Evolutionary conservation across 768 basidiomycete species (phyloP).

Genomic region (Pulveroboletus ravenelii): DNA sequence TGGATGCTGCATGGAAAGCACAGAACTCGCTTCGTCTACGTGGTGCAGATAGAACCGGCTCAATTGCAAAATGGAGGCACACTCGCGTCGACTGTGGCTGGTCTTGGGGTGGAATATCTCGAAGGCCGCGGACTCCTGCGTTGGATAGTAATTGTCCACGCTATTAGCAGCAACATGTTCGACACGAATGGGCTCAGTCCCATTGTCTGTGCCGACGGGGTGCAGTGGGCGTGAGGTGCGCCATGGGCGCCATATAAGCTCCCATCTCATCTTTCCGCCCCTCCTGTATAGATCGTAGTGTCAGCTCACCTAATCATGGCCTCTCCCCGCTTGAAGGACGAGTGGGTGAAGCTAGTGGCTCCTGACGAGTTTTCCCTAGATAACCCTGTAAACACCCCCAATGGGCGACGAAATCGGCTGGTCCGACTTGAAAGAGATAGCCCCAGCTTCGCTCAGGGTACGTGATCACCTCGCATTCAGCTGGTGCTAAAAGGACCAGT

Average conservation of each 20-base stretch:
- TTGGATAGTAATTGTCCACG: slow-evolving; percentile 23
- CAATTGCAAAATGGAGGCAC: slow-evolving; percentile 5
- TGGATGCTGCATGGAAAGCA: slow-evolving; percentile 23
- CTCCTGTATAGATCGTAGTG: background rate
- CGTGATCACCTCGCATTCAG: slow-evolving; percentile 10
- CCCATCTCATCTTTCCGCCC: background rate
- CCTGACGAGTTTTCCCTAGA: slow-evolving; percentile 36
- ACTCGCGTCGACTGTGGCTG: slow-evolving; percentile 9
- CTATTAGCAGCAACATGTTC: slow-evolving; percentile 9
- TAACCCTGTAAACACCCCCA: slow-evolving; percentile 37
- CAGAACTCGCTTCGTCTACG: slow-evolving; percentile 8
- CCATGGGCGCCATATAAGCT: slow-evolving; percentile 20
- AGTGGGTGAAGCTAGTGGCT: slow-evolving; percentile 25
- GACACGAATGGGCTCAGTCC: background rate
- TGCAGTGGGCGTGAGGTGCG: slow-evolving; percentile 23
- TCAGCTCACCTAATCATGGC: slow-evolving; percentile 15
- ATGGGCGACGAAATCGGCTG: slow-evolving; percentile 41
- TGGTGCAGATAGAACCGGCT: background rate
- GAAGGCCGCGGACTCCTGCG: slow-evolving; percentile 6
- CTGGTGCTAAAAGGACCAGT: background rate
- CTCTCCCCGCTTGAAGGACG: slow-evolving; percentile 17
- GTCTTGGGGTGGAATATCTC: background rate
- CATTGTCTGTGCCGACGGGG: slow-evolving; percentile 14
- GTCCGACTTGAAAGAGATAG: slow-evolving; percentile 35
- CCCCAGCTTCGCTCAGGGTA: slow-evolving; percentile 39